These are phyloP conservation scores for Artemisia argyi DNA, from an alignment of 129 eudicot species.

Conservation along the genomic window DNA sequence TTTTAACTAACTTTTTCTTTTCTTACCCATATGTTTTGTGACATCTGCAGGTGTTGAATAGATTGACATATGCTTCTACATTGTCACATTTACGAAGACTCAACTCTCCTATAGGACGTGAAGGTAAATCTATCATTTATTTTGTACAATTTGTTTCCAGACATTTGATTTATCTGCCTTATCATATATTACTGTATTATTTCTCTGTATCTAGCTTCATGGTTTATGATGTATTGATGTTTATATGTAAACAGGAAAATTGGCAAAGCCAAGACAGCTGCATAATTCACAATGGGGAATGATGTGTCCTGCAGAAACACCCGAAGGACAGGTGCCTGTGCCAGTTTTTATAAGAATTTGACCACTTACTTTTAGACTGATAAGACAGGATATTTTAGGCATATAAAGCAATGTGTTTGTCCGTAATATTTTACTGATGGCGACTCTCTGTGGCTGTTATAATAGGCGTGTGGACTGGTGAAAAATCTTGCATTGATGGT, in stretches of 20 bases:
- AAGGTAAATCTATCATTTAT: constrained; percentile 46
- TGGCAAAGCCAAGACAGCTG: constrained; percentile 95
- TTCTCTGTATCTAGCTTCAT: constrained; percentile 5
- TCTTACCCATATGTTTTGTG: constrained; percentile 14
- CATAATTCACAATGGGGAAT: constrained; percentile 99
- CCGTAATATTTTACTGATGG: not conserved
- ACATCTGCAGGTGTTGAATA: constrained; percentile 75
- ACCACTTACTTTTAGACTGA: too few relatives aligned
- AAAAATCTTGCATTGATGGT: constrained; percentile 98
- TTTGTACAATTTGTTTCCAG: not conserved
- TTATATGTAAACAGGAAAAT: constrained; percentile 52
- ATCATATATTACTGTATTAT: not conserved
- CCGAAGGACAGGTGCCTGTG: constrained; percentile 77
- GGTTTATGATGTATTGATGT: not conserved
- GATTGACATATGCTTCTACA: constrained; percentile 94
- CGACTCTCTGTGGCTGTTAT: constrained; percentile 3
- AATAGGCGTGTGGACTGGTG: constrained; percentile 93
- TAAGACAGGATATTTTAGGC: not conserved
- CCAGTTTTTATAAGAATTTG: too few relatives aligned
- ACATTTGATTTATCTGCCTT: constrained; percentile 12
- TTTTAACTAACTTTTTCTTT: not conserved
- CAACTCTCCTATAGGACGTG: constrained; percentile 96
- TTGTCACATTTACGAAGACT: constrained; percentile 89
- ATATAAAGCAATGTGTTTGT: not conserved
- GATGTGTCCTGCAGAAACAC: constrained; percentile 99